These are phyloP conservation scores for Vigna mungo DNA, from an alignment of 306 rosid species.

Conservation along the genomic window DNA sequence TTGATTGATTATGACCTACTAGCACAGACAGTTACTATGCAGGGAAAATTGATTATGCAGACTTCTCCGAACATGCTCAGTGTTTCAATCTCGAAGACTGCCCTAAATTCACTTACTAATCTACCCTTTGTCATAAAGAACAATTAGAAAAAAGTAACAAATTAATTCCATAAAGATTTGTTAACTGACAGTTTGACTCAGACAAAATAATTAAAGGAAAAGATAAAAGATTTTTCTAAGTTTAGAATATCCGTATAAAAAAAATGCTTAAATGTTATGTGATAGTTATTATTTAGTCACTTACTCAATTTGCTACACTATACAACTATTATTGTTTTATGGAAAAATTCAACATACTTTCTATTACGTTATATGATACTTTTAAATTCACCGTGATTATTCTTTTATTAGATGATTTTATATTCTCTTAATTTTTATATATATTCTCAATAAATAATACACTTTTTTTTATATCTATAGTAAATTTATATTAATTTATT, in stretches of 20 bases:
- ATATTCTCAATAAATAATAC: too few species aligned
- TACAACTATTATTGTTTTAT: not conserved
- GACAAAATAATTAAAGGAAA: not conserved
- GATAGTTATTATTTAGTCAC: not conserved
- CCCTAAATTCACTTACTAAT: not conserved
- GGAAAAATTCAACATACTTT: too few species aligned
- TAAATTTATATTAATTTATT: too few species aligned
- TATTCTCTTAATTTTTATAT: too few species aligned
- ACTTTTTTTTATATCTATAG: too few species aligned
- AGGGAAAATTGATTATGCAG: constrained; percentile 35
- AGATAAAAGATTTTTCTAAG: too few species aligned
- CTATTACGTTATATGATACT: too few species aligned
- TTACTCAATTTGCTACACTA: not conserved
- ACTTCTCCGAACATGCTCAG: not conserved
- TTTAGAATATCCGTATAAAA: too few species aligned
- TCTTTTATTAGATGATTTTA: too few species aligned
- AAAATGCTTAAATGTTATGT: not conserved
- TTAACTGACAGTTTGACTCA: not conserved
- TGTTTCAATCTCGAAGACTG: constrained; percentile 1
- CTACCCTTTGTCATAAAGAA: not conserved
- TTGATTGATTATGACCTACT: not conserved
- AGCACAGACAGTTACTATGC: not conserved
- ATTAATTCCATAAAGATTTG: not conserved
- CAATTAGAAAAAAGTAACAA: not conserved
- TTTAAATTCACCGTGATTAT: too few species aligned